Percentiles rank a stretch among this genome's conserved stretches.
These are phyloP conservation scores for Volvox reticuliferus DNA, from an alignment of 139 green algal species.

Conservation along the genomic window DNA sequence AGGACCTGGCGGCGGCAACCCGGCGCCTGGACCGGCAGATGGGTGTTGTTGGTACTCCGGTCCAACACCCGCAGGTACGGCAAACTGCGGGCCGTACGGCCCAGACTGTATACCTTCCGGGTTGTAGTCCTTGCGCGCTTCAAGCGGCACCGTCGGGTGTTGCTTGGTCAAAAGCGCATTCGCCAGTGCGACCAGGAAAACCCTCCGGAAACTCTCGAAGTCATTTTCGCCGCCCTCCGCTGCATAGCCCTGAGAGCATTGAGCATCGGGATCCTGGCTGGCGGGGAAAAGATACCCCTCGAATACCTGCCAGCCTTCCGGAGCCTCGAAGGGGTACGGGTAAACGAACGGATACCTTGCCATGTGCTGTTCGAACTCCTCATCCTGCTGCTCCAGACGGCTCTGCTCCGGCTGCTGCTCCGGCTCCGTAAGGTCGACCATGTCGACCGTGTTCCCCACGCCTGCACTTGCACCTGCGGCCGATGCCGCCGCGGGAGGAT, in stretches of 20 bases:
- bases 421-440: not conserved
- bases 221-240: not conserved
- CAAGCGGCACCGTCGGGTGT: not conserved
- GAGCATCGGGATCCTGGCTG: too few relatives aligned
- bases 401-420: not conserved
- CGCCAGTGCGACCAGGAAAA: not conserved
- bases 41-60: not conserved
- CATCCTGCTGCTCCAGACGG: not conserved
- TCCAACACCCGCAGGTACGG: not conserved
- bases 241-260: too few relatives aligned
- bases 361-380: not conserved
- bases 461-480: not conserved
- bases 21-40: too few relatives aligned
- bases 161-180: not conserved
- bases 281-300: not conserved
- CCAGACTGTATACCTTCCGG: not conserved
- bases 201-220: not conserved
- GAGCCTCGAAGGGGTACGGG: not conserved
- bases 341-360: not conserved
- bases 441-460: not conserved
- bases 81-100: not conserved
- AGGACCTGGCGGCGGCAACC: too few relatives aligned
- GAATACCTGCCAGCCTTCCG: not conserved
- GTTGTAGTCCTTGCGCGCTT: not conserved
- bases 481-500: not conserved